phyloP scores from a whole-genome alignment of 495 filamentous ascomycete species.

The Pyrenula aspistea region DNA sequence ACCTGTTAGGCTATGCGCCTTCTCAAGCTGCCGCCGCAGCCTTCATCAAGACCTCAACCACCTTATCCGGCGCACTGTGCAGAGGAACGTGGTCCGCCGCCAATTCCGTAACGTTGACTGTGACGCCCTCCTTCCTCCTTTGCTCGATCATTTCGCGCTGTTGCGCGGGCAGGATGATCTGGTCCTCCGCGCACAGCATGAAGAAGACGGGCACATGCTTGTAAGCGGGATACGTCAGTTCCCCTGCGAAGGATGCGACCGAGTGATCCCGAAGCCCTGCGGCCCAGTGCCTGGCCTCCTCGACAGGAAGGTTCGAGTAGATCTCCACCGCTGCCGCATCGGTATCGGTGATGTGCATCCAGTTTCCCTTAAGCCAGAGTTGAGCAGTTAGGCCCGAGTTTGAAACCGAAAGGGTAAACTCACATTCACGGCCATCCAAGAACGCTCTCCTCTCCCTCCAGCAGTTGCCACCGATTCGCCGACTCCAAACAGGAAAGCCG shows the following conservation, averaged over 20 bases:
- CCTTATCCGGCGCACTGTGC: neutral
- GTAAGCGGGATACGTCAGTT: neutral
- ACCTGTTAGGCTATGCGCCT: neutral
- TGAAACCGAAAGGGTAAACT: neutral
- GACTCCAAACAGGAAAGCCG: slow-evolving; percentile 3
- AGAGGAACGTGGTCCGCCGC: neutral
- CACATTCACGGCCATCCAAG: neutral
- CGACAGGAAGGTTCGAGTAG: neutral
- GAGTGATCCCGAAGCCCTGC: neutral
- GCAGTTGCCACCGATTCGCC: neutral
- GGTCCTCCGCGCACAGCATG: neutral
- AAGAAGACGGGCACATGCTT: neutral
- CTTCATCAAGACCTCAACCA: neutral
- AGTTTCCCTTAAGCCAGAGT: neutral
- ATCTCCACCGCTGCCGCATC: neutral
- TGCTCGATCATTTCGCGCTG: neutral
- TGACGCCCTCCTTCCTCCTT: neutral
- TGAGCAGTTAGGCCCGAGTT: neutral
- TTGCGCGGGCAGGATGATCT: neutral
- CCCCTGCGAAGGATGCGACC: neutral
- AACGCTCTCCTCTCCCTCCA: neutral
- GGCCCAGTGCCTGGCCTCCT: neutral
- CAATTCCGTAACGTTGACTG: neutral
- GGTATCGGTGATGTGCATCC: neutral
- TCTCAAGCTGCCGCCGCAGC: neutral